Conservation (phyloP, 2,329 filamentous ascomycete genomes). For the Cercospora brassicicola region DNA sequence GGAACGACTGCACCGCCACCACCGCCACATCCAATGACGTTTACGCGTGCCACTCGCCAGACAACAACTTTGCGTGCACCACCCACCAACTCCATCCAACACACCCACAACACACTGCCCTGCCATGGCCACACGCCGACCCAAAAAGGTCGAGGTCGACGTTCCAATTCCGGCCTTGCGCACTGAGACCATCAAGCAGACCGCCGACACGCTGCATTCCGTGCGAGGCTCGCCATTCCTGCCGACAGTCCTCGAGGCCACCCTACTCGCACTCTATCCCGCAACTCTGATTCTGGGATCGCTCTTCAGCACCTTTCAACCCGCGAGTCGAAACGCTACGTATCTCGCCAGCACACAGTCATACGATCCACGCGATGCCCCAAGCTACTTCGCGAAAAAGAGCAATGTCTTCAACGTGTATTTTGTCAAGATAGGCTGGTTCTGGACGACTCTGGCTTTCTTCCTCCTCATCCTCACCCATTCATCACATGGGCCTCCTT, state of each 20-base stretch:
- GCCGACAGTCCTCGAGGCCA: conserved; percentile 67
- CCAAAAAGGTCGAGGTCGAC: conserved; percentile 12
- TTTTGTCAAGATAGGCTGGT: conserved; percentile 95
- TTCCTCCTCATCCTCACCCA: conserved; percentile 68
- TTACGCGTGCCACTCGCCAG: neutral
- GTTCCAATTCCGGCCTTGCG: conserved; percentile 7
- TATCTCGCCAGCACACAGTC: conserved; percentile 66
- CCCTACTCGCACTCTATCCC: conserved; percentile 72
- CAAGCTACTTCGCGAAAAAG: conserved; percentile 91
- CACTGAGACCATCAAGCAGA: neutral
- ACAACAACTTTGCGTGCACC: neutral
- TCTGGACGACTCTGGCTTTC: conserved; percentile 80
- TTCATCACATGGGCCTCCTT: conserved; percentile 54
- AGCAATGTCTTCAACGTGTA: conserved; percentile 86
- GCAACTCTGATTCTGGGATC: conserved; percentile 76
- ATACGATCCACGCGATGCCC: conserved; percentile 60
- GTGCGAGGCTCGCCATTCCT: conserved; percentile 57
- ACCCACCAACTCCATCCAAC: neutral
- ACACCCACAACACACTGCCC: neutral
- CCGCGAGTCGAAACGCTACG: conserved; percentile 64
- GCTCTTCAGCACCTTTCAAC: conserved; percentile 75
- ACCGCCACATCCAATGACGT: neutral
- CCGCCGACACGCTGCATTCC: conserved; percentile 16
- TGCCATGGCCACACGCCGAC: conserved; percentile 11
- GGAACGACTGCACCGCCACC: neutral